These are phyloP conservation scores for Aspergillus chevalieri DNA, from an alignment of 2,329 filamentous ascomycete genomes.

Conservation along the genomic window DNA sequence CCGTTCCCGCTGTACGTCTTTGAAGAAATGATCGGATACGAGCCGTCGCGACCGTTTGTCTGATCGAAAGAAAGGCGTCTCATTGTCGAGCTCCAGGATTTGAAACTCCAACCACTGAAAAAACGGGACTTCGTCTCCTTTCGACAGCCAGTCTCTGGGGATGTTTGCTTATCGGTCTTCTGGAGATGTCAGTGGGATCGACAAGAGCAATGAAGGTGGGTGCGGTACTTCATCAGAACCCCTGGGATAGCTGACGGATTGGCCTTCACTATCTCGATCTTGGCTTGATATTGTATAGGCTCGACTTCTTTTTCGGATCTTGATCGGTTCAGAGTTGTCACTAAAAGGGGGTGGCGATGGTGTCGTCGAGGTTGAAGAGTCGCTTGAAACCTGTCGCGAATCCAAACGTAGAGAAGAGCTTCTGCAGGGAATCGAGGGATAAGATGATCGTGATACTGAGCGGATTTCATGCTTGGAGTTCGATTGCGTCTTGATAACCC, in stretches of 20 bases:
- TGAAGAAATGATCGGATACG: neutral
- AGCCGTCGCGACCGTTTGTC: neutral
- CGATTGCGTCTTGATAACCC: slow-evolving; percentile 41
- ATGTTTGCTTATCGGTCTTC: neutral
- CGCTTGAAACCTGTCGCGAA: slow-evolving; percentile 8
- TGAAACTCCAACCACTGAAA: slow-evolving; percentile 19
- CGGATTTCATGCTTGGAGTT: slow-evolving; percentile 10
- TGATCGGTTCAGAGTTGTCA: slow-evolving; percentile 14
- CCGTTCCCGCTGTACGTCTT: neutral
- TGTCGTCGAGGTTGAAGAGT: slow-evolving; percentile 14
- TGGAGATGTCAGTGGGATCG: neutral
- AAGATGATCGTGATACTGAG: slow-evolving; percentile 7
- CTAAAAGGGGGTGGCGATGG: slow-evolving; percentile 20
- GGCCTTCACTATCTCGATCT: neutral
- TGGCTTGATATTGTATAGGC: neutral
- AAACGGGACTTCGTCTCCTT: neutral
- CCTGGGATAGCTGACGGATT: neutral
- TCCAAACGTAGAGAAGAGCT: slow-evolving; percentile 18
- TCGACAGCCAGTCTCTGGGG: neutral
- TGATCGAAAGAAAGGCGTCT: slow-evolving; percentile 4
- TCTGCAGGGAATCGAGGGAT: slow-evolving; percentile 21
- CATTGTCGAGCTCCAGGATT: slow-evolving; percentile 11
- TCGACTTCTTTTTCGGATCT: slow-evolving; percentile 14
- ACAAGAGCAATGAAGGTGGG: neutral
- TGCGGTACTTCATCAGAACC: neutral